A percentile compares a stretch with the other conserved stretches of the same genome.
Evolutionary conservation across 139 green algal genomes (phyloP).

Genomic region (Coccomyxa sp.): DNA sequence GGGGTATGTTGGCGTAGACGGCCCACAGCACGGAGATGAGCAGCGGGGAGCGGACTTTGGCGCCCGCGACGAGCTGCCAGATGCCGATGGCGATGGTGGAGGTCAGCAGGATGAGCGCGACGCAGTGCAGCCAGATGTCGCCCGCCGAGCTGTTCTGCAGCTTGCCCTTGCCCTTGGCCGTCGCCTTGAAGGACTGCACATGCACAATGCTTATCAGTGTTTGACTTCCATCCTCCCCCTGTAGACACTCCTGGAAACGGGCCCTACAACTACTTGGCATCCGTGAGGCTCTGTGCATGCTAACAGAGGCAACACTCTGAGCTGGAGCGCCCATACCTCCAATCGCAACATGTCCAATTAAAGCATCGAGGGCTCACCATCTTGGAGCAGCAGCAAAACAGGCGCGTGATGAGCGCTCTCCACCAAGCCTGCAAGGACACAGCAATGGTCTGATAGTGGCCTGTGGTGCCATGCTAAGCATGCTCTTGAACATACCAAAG

Average conservation of each 20-base stretch:
- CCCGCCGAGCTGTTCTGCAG: conserved; percentile 9
- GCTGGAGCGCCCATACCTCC: no score
- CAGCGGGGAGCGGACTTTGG: conserved; percentile 13
- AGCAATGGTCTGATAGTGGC: not conserved
- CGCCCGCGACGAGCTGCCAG: conserved; percentile 25
- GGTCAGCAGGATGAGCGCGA: conserved; percentile 11
- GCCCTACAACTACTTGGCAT: no score
- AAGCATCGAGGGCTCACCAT: no score
- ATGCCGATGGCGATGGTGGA: conserved; percentile 15
- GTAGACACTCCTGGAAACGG: no score
- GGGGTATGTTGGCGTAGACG: conserved; percentile 19
- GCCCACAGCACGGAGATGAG: conserved; percentile 27
- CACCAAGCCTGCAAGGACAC: conserved; percentile 13
- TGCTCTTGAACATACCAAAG: no score
- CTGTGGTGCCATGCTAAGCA: no score
- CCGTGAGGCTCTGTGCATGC: no score
- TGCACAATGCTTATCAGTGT: not conserved
- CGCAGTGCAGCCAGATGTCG: conserved; percentile 20
- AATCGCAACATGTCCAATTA: no score
- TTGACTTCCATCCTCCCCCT: no score
- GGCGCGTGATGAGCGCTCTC: conserved; percentile 13
- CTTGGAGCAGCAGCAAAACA: not conserved
- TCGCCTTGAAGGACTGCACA: conserved; percentile 26
- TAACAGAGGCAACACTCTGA: no score
- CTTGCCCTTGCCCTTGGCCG: conserved; percentile 25